A percentile compares a stretch with the other conserved stretches of the same genome.
Evolutionary conservation across 441 rosid genomes (phyloP).

Genomic region (Geranium incanum): DNA sequence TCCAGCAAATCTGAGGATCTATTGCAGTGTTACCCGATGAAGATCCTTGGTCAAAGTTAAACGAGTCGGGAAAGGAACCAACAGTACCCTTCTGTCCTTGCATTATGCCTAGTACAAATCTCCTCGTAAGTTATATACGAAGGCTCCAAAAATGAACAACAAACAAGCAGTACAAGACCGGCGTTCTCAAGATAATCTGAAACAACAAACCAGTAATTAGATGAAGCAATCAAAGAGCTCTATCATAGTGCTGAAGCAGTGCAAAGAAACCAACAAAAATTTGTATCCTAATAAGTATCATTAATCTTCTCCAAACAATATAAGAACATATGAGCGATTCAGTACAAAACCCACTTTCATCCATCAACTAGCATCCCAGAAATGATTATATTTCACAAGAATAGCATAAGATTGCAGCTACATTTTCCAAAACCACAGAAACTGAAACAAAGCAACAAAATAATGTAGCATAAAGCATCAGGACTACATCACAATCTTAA

Average conservation of each 20-base stretch:
- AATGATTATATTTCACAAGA: not conserved
- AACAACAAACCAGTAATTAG: slow-evolving; percentile 13
- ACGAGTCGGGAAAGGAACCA: slow-evolving; percentile 61
- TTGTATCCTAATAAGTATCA: not conserved
- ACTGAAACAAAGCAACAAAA: no score
- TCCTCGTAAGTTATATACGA: slow-evolving; percentile 10
- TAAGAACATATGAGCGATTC: no score
- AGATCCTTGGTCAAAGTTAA: slow-evolving; percentile 73
- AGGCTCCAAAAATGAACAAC: slow-evolving; percentile 7
- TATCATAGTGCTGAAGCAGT: not conserved
- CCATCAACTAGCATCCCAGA: no score
- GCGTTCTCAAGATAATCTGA: slow-evolving; percentile 11
- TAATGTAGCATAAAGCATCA: no score
- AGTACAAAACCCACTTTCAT: no score
- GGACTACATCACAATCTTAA: no score
- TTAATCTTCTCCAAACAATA: no score
- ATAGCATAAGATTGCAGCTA: not conserved
- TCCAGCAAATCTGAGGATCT: slow-evolving; percentile 65
- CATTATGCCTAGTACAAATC: slow-evolving; percentile 40
- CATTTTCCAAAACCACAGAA: not conserved
- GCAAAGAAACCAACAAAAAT: not conserved
- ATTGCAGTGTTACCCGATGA: slow-evolving; percentile 48
- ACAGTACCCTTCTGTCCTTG: slow-evolving; percentile 77
- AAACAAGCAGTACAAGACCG: not conserved
- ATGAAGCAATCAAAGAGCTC: not conserved